A percentile compares a stretch with the other conserved stretches of the same genome.
phyloP scores from a whole-genome alignment of 2,329 filamentous ascomycete species.

The Cyclaneusma minus region DNA sequence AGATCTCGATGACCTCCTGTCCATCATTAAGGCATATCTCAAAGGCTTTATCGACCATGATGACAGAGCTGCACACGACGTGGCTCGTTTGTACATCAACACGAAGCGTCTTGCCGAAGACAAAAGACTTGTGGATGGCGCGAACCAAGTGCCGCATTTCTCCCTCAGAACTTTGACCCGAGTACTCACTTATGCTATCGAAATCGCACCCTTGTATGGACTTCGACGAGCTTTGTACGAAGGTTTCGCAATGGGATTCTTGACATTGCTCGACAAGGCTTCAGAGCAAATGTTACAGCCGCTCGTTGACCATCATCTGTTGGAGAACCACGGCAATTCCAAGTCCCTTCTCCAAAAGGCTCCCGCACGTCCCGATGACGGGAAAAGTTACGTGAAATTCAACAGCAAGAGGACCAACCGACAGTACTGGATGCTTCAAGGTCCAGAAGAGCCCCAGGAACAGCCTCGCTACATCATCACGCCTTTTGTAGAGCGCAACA shows the following conservation, averaged over 20 bases:
- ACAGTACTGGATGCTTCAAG: slow-evolving; percentile 83
- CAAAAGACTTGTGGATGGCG: slow-evolving; percentile 82
- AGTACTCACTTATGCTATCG: slow-evolving; percentile 73
- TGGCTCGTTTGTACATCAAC: slow-evolving; percentile 75
- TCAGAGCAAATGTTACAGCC: slow-evolving; percentile 70
- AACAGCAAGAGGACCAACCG: slow-evolving; percentile 45
- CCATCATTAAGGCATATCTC: slow-evolving; percentile 79
- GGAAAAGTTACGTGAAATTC: slow-evolving; percentile 66
- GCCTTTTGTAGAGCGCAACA: slow-evolving; percentile 83
- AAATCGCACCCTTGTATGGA: slow-evolving; percentile 72
- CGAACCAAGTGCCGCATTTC: slow-evolving; percentile 92
- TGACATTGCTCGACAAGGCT: slow-evolving; percentile 70
- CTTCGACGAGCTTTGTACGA: slow-evolving; percentile 78
- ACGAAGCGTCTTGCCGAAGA: slow-evolving; percentile 69
- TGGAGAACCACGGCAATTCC: slow-evolving; percentile 52
- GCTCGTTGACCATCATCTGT: slow-evolving; percentile 65
- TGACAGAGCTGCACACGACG: slow-evolving; percentile 60
- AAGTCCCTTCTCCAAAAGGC: slow-evolving; percentile 63
- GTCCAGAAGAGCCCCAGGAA: slow-evolving; percentile 47
- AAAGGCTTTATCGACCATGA: slow-evolving; percentile 56
- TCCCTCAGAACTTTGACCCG: slow-evolving; percentile 88
- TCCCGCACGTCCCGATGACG: slow-evolving; percentile 63
- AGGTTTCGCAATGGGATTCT: slow-evolving; percentile 95
- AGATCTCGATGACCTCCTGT: slow-evolving; percentile 72
- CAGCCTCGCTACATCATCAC: slow-evolving; percentile 92